Base-by-base conservation (phyloP, 1,139 yeast species). In the Candida dubliniensis region DNA sequence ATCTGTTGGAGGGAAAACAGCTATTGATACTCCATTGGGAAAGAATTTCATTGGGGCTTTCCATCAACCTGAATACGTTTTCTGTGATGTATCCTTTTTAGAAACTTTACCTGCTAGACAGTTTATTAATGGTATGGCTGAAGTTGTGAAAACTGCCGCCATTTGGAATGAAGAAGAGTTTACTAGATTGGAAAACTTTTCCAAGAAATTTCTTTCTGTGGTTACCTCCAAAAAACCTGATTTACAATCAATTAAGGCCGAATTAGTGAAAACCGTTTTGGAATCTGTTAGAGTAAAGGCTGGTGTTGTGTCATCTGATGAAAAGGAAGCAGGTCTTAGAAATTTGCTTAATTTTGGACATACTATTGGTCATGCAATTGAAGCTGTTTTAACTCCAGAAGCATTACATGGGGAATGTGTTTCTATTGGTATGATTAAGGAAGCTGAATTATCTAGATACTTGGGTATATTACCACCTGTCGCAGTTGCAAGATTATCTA, bases 351-450 rank as follows among this genome's bases (percentile, higher is more conserved):
- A 93, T 67, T 95, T 93, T 61, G 99, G 99, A 27, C 99, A 93
- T 65, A 83, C 97, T 31, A 91, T 93, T 57, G 99, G 99, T 37
- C 99, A 93, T 64, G 99, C 99, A 24, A 90, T 87, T 55, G 99
- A 93, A 70, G 99, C 99, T 12, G 82, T 95, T 31, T 76, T 93
- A 52, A 90, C 98, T 4, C 99, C 99, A 8, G 90, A 91, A 63
- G 95, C 96, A 14, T 76, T 93, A 39, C 99, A 93, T 57, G 99
- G 99, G 48, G 99, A 93, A 66, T 93, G 99, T 76, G 99, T 93
- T 14, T 79, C 98, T 8, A 79, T 93, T 50, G 99, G 99, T 51
- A 87, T 91, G 82, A 84, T 95, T 35, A 78, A 84, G 57, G 99
- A 93, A 66, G 99, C 98, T 2, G 99, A 93, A 66, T 76, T 93